Evolutionary conservation across 2,329 filamentous ascomycete genomes (phyloP).

Genomic region (Aspergillus amoenus): DNA sequence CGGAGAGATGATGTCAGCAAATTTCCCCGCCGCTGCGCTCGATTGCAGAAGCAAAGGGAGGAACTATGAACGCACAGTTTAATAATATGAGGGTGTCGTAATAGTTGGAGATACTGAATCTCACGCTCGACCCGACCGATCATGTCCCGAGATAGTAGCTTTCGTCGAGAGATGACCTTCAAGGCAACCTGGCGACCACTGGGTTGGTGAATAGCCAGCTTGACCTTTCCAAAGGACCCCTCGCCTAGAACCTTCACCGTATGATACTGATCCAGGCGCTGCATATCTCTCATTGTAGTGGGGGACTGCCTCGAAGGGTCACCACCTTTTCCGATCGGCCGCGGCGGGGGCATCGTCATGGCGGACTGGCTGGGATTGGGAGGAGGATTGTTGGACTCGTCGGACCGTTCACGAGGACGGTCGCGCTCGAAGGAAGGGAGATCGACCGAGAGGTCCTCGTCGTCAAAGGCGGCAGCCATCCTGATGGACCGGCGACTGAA

Average conservation of each 20-base stretch:
- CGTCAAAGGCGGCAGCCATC: conserved; percentile 60
- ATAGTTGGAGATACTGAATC: conserved; percentile 94
- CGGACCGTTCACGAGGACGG: conserved; percentile 28
- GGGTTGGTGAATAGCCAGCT: conserved; percentile 87
- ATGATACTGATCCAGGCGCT: conserved; percentile 88
- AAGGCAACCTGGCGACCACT: conserved; percentile 94
- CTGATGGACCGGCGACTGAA: conserved; percentile 15
- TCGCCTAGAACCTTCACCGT: conserved; percentile 89
- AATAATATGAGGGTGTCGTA: conserved; percentile 97
- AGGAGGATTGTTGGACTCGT: conserved; percentile 18
- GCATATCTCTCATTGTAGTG: conserved; percentile 60
- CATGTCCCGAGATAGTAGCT: conserved; percentile 96
- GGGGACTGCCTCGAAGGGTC: conserved; percentile 42
- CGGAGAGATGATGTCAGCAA: conserved; percentile 17
- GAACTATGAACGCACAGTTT: conserved; percentile 66
- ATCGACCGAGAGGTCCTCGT: conserved; percentile 80
- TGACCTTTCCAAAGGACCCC: conserved; percentile 98
- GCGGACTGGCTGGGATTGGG: conserved; percentile 31
- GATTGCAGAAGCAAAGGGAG: background rate
- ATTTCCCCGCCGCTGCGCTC: background rate
- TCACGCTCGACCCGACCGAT: conserved; percentile 95
- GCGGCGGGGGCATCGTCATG: conserved; percentile 40
- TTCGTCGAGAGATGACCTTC: conserved; percentile 96
- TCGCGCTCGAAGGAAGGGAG: conserved; percentile 44
- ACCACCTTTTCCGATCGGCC: conserved; percentile 30